Conservation (phyloP, 2,329 filamentous ascomycete species). For the Aspergillus sp. region DNA sequence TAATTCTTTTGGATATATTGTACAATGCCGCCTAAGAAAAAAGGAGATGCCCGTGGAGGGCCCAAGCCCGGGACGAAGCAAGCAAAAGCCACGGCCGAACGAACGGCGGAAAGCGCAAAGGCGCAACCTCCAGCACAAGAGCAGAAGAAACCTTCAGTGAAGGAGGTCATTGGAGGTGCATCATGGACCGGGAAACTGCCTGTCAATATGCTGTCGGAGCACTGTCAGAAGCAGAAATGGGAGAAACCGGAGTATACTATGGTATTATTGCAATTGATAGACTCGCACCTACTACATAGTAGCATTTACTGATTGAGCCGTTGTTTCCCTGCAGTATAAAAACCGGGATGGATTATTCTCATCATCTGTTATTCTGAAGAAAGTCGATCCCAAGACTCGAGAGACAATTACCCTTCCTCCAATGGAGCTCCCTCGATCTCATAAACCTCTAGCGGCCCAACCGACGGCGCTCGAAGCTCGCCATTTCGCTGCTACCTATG, state of each 20-base stretch:
- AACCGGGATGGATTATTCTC: slow-evolving; percentile 64
- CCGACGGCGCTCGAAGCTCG: slow-evolving; percentile 81
- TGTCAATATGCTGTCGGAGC: slow-evolving; percentile 85
- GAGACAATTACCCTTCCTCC: slow-evolving; percentile 69
- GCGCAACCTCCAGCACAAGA: slow-evolving; percentile 33
- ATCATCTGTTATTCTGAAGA: slow-evolving; percentile 71
- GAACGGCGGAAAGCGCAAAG: slow-evolving; percentile 24
- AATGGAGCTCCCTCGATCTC: slow-evolving; percentile 69
- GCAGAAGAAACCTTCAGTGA: slow-evolving; percentile 55
- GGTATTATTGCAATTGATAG: slow-evolving; percentile 39
- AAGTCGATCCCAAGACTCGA: slow-evolving; percentile 71
- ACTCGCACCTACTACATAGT: neutral
- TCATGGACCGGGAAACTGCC: slow-evolving; percentile 98
- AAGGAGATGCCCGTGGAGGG: slow-evolving; percentile 31
- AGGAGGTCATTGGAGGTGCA: slow-evolving; percentile 81
- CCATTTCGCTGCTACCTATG: slow-evolving; percentile 89
- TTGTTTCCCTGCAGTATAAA: slow-evolving; percentile 46
- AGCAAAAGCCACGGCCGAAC: slow-evolving; percentile 34
- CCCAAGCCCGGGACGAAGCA: slow-evolving; percentile 36
- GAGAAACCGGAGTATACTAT: slow-evolving; percentile 87
- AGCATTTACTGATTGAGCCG: neutral
- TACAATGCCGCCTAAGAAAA: slow-evolving; percentile 38
- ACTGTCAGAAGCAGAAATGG: slow-evolving; percentile 95
- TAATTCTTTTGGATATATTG: neutral
- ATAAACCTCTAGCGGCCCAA: slow-evolving; percentile 68